Base-by-base conservation (phyloP, 768 basidiomycete genomes). In the Xerocomus brunneocitrinus region DNA sequence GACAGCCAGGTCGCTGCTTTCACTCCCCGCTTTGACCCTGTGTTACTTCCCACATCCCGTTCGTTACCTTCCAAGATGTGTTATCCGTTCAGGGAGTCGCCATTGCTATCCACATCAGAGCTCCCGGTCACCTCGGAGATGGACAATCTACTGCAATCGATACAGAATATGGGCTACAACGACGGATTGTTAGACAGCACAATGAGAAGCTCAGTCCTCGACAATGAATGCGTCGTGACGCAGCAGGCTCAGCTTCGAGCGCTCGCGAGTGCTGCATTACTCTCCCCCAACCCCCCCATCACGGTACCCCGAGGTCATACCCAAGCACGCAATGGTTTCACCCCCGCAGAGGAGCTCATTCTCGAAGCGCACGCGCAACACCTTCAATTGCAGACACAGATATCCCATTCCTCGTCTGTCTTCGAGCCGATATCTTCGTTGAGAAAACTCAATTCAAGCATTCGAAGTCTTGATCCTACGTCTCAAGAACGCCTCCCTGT, bases 341-440 rank as follows among this genome's bases (percentile, higher is more conserved):
- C 87, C 0, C 74, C 84, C 2, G 74, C 85, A 0, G 87, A 89
- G 63, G 81, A 85, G 66, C 78, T 80, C 56, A 81, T 88, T 47
- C 77, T 89, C 63, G 83, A 77, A 51, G 82, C 68, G 56, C 83
- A 67, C 72, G 76, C 67, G 32, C 58, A 56, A 55, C 59, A 41
- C 24, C 62, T 67, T 32, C 67, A 62, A 28, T 28, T 59, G 9
- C 59, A 60, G 25, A 41, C 53, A 7, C 54, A 50, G 19, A n/a
- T 55, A 32, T 27, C 62, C 7, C 54, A 45, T 31, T 19, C 32
- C 13, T 12, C 57, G 25, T 39, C 58, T 5, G 22, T 51, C 19
- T 47, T 64, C 8, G 60, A 60, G n/a, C 47, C 54, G 9, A 31
- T 48, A 5, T 30, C 58, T 13, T 52, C 49, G 12, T 16, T 42